Evolutionary conservation across 2,329 filamentous ascomycete species (phyloP), one percentile per base, ranked within the genome.

Genomic region (Lachnellula arida): DNA sequence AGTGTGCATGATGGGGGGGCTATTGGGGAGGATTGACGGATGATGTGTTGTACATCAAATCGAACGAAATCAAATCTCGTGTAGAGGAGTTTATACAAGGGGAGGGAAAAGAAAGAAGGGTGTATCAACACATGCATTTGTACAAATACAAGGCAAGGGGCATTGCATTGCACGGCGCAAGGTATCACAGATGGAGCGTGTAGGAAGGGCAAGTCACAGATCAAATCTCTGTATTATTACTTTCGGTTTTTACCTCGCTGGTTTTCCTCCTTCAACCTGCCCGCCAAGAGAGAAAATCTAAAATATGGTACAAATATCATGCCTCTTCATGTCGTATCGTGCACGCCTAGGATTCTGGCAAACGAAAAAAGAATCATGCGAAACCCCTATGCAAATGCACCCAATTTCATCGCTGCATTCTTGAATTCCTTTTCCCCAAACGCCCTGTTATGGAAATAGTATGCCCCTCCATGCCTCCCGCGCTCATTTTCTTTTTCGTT

Each of bases 1-100:
- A 88, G 77, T 4, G 92, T 97, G 32, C 81, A 79, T 57, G 77
- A 82, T 58, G 76, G 74, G 39, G 39, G 39, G 15, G 17, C 39
- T 22, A 68, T 59, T 1, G 48, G 47, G 28, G 57, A 58, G 35
- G 34, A 56, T 43, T 55, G 59, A 7, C 15, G 39, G 39, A 17
- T 9, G 39, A 3, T 8, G 15, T 42, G 6, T 14, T 19, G 15
- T 42, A 42, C 15, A 42, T 53, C 54, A 14, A 17, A 32, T 39
- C 14, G 40, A 19, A 46, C 35, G 34, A 32, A 9, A 32, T 4
- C 28, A 32, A 32, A 11, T 32, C 9, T 1, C 28, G 1, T 4
- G 28, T 11, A 22, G 22, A 22, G 9, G 28, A 32, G 28, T 32
- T 32, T 32, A 32, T 32, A 32, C 3, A 32, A 32, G 28, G 9